A percentile compares a stretch with the other conserved stretches of the same genome.
Evolutionary conservation across 805 yeast genomes (phyloP).

Genomic region (Candida wancherniae): DNA sequence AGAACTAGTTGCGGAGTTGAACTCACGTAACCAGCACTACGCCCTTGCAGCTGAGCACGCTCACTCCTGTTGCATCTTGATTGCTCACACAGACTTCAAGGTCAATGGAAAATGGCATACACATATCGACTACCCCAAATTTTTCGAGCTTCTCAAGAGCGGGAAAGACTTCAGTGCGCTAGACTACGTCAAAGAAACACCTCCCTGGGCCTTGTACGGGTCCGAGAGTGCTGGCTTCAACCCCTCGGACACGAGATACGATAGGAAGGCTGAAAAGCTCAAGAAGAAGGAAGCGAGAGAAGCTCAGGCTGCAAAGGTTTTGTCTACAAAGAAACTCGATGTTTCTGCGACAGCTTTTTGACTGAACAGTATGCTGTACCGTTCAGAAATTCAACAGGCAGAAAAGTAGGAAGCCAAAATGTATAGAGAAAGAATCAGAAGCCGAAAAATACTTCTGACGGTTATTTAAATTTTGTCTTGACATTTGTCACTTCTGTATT

Average conservation of each 20-base stretch:
- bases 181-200: slow-evolving; percentile 79
- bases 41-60: slow-evolving; percentile 94
- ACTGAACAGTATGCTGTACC: too few species aligned
- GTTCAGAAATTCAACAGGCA: too few species aligned
- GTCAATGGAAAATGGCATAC: slow-evolving; percentile 78
- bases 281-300: slow-evolving; percentile 43
- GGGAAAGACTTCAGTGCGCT: slow-evolving; percentile 69
- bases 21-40: slow-evolving; percentile 63
- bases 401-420: too few species aligned
- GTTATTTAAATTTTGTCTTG: background rate
- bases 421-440: too few species aligned
- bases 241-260: slow-evolving; percentile 72
- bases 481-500: too few species aligned
- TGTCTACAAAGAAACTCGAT: too few species aligned
- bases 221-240: slow-evolving; percentile 82
- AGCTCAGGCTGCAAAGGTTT: slow-evolving; percentile 11
- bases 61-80: slow-evolving; percentile 85
- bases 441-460: too few species aligned
- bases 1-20: slow-evolving; percentile 55
- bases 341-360: too few species aligned
- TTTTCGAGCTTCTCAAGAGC: slow-evolving; percentile 61
- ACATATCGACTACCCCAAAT: slow-evolving; percentile 76
- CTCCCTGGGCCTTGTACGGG: slow-evolving; percentile 90
- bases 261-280: slow-evolving; percentile 57
- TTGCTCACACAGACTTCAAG: slow-evolving; percentile 71